Base-by-base conservation (phyloP, 257 asterid species). In the Marsdenia floribunda region DNA sequence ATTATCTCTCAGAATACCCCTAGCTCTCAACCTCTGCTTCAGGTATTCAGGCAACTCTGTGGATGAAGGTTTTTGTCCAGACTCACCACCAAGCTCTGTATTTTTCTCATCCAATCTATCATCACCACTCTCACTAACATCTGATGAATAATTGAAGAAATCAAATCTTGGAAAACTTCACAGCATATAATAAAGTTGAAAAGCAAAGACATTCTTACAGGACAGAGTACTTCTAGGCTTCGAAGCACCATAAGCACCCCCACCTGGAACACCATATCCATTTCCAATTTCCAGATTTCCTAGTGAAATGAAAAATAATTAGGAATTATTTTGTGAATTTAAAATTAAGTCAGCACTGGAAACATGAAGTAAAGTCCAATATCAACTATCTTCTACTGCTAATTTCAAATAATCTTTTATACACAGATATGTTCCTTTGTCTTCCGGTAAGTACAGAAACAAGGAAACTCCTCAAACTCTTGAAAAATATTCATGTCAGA, bases 181-280 rank as follows among this genome's bases (percentile, higher is more conserved):
- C 12, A 29, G 59, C 16, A 38, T 61, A 47, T 74, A 73, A n/a
- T 26, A 77, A 55, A 49, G 63, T 65, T 75, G 60, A 54, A 68
- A 72, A 40, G 24, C 22, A 79, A 40, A 68, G 66, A 60, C 71
- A 80, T 74, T 74, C 86, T 82, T 87, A 90, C 95, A 85, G 75
- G 78, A 58, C 68, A 50, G 72, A 68, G 37, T 26, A 74, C 37
- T 37, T 77, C 65, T 79, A 24, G 83, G 79, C 19, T 70, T 77
- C 57, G 90, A 81, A 80, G 88, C 73, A 82, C 88, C 87, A 78
- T 84, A 90, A 83, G 97, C 97, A 82, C 93, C 96, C 49, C 99
- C 98, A 60, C 99, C 97, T 18, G 99, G 99, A 81, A 95, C 99
- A n/a, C 99, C 99, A 76, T 95, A 95, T 55, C 99, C 99, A 83